Base-by-base conservation (phyloP, 176 grass and related monocot genomes). In the Zoysia japonica region DNA sequence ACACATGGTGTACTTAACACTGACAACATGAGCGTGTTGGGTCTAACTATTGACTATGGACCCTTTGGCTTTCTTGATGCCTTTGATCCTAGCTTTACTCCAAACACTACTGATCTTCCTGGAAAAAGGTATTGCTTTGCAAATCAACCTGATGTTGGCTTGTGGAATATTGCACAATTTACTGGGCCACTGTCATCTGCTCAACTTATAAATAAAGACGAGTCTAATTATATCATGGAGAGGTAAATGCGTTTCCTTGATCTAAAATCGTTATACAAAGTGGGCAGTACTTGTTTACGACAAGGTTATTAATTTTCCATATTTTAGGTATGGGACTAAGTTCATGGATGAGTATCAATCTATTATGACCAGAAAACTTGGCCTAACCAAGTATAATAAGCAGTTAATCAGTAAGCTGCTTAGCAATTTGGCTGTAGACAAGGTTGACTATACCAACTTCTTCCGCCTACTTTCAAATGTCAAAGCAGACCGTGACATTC, bases 271-370 rank as follows among this genome's bases (percentile, higher is more conserved):
- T 37, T 59, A 15, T 77, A 19, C 5, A 7, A 48, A 41, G 41
- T 57, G 50, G 11, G 9, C 17, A 14, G 16, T 38, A 57, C 7
- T 53, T 10, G 48, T 68, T 37, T 64, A 43, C 1, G 4, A 59
- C 44, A 79, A 44, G 4, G 11, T 78, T 81, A n/a, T 78, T 19
- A 63, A 67, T 79, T 70, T 67, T 75, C 14, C 70, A 1, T 20
- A 59, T 76, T 88, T 48, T 72, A 97, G 95, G 71, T 98, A 98
- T 81, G 96, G 88, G 65, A 94, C 88, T 11, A 98, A 93, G 63
- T 98, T 98, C 86, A 98, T 98, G 92, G 96, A 95, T 65, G 96
- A 98, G 65, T 98, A 95, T 76, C 96, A 98, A 84, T 93, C 88
- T 77, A 91, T 95, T 85, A 98, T 98, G 96, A 93, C 96, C 48